Conservation (phyloP, 208 protist species). For the Crithidia bombi region DNA sequence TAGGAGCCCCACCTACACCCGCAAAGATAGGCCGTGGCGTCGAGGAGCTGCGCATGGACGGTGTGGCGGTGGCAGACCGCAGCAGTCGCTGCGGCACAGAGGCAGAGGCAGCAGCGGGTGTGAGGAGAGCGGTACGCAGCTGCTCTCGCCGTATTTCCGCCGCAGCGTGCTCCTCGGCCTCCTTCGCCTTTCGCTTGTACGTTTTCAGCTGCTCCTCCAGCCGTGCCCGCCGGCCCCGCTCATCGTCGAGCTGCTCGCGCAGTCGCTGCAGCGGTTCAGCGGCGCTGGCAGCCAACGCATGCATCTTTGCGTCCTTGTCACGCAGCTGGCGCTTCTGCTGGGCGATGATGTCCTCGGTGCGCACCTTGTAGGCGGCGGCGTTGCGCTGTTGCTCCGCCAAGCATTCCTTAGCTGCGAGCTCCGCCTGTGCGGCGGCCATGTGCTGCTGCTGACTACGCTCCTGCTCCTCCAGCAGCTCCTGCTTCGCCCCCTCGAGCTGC, state of each 20-base stretch:
- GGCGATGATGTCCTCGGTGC: slow-evolving; percentile 60
- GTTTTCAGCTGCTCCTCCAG: slow-evolving; percentile 75
- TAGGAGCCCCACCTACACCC: not conserved
- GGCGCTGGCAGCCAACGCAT: slow-evolving; percentile 59
- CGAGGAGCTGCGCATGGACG: slow-evolving; percentile 25
- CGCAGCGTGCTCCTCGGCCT: slow-evolving; percentile 74
- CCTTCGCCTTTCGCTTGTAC: slow-evolving; percentile 80
- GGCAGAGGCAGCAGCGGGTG: not conserved
- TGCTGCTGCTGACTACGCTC: slow-evolving; percentile 49
- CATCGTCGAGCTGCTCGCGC: slow-evolving; percentile 84
- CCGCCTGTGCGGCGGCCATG: slow-evolving; percentile 50
- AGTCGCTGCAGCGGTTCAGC: slow-evolving; percentile 79
- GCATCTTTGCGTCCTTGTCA: slow-evolving; percentile 80
- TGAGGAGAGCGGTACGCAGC: slow-evolving; percentile 44
- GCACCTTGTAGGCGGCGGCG: slow-evolving; percentile 49
- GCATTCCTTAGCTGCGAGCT: slow-evolving; percentile 49
- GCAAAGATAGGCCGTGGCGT: not conserved
- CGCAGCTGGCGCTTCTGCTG: slow-evolving; percentile 81
- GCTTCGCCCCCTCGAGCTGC: slow-evolving; percentile 55
- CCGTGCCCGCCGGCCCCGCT: slow-evolving; percentile 67
- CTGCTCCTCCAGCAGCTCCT: slow-evolving; percentile 60
- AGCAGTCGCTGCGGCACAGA: not conserved
- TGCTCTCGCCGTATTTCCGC: slow-evolving; percentile 83
- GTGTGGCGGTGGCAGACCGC: slow-evolving; percentile 23
- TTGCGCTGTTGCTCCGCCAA: slow-evolving; percentile 50